Percentiles rank a stretch among this genome's conserved stretches.
Evolutionary conservation across 1,284 basidiomycete genomes (phyloP).

Genomic region (Pterula multifida): DNA sequence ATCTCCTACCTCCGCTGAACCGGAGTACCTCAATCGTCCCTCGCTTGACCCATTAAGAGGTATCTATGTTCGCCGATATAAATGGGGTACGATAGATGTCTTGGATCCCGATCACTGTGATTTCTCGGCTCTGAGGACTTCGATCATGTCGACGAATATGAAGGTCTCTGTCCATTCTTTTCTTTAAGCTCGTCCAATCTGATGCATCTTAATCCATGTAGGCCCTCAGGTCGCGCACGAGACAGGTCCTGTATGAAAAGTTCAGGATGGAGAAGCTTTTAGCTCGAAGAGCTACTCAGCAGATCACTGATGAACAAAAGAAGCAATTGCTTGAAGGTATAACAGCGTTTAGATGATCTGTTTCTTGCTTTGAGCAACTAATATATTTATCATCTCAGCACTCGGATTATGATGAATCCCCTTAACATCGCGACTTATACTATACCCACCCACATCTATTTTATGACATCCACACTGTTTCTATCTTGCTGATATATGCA

Average conservation of each 20-base stretch:
- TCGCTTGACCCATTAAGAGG: slow-evolving; percentile 25
- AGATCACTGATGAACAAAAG: slow-evolving; percentile 61
- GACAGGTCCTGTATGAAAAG: slow-evolving; percentile 72
- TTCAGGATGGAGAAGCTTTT: slow-evolving; percentile 78
- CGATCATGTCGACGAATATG: slow-evolving; percentile 67
- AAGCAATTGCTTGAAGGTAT: slow-evolving; percentile 59
- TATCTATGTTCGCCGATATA: slow-evolving; percentile 60
- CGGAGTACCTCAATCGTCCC: slow-evolving; percentile 31
- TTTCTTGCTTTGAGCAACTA: slow-evolving; percentile 31
- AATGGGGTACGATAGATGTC: slow-evolving; percentile 78
- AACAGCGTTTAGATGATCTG: slow-evolving; percentile 19
- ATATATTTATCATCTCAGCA: slow-evolving; percentile 16
- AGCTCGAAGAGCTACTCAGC: slow-evolving; percentile 64
- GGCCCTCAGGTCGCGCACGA: slow-evolving; percentile 61
- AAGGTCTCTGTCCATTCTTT: slow-evolving; percentile 36
- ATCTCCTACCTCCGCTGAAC: slow-evolving; percentile 20
- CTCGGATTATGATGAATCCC: not conserved
- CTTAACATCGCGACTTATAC: too few relatives aligned
- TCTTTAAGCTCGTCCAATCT: too few relatives aligned
- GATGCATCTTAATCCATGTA: slow-evolving; percentile 30
- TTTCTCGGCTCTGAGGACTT: slow-evolving; percentile 69
- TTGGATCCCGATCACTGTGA: slow-evolving; percentile 74
- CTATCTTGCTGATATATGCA: too few relatives aligned
- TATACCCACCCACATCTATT: too few relatives aligned
- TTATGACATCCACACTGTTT: too few relatives aligned